A percentile compares a stretch with the other conserved stretches of the same genome.
Evolutionary conservation across 2,329 filamentous ascomycete species (phyloP).

Genomic region (Claviceps sp.): DNA sequence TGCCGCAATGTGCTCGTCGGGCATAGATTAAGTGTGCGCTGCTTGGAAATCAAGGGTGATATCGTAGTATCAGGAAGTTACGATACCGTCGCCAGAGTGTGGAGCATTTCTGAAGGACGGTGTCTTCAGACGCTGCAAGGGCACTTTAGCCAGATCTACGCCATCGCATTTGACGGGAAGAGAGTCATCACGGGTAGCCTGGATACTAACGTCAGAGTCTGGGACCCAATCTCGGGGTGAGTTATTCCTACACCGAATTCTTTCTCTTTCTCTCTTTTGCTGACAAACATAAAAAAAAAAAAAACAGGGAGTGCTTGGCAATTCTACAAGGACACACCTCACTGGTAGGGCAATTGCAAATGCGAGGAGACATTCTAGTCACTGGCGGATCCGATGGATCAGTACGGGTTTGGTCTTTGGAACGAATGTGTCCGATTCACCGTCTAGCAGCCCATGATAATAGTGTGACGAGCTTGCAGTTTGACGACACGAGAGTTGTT

Average conservation of each 20-base stretch:
- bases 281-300: neutral
- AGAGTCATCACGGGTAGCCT: conserved; percentile 90
- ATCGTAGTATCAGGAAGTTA: conserved; percentile 97
- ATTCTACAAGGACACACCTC: conserved; percentile 95
- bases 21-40: conserved; percentile 90
- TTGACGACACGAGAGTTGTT: conserved; percentile 89
- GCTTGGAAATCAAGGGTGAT: conserved; percentile 90
- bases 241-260: conserved; percentile 12
- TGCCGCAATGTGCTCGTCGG: conserved; percentile 88
- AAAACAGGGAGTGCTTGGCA: conserved; percentile 57
- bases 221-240: conserved; percentile 81
- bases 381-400: conserved; percentile 94
- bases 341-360: conserved; percentile 88
- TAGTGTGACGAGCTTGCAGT: conserved; percentile 93
- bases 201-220: conserved; percentile 93
- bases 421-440: conserved; percentile 84
- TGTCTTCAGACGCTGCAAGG: conserved; percentile 83
- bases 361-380: conserved; percentile 87
- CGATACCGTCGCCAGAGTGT: conserved; percentile 91
- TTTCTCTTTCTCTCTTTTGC: neutral
- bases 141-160: conserved; percentile 98
- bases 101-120: conserved; percentile 92
- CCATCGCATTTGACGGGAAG: conserved; percentile 90
- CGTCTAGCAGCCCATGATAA: conserved; percentile 94
- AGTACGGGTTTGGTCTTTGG: conserved; percentile 89